These are phyloP conservation scores for Monosporascus sp. DNA, from an alignment of 2,329 filamentous ascomycete species.

Conservation along the genomic window DNA sequence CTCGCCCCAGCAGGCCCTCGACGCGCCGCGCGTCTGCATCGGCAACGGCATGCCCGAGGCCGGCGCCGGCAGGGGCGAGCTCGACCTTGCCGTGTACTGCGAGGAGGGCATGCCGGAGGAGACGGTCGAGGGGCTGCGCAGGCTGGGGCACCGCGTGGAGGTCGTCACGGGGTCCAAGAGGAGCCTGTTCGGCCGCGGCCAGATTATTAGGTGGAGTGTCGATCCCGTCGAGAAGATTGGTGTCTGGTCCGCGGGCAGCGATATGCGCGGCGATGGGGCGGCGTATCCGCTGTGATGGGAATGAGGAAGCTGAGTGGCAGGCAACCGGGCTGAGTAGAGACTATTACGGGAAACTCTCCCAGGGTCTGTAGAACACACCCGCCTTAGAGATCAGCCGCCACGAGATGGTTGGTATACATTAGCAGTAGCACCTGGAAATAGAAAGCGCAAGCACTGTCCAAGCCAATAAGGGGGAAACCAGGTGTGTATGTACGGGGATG, in stretches of 20 bases:
- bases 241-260: conserved; percentile 86
- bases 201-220: conserved; percentile 74
- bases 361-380: too few relatives aligned
- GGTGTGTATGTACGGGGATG: too few relatives aligned
- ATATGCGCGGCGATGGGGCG: conserved; percentile 77
- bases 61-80: conserved; percentile 24
- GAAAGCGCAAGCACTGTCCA: too few relatives aligned
- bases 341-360: neutral
- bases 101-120: conserved; percentile 75
- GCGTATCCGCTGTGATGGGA: conserved; percentile 47
- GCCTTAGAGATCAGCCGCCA: too few relatives aligned
- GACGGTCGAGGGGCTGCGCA: conserved; percentile 60
- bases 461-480: too few relatives aligned
- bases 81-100: conserved; percentile 63
- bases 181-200: conserved; percentile 75
- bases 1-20: conserved; percentile 81
- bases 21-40: conserved; percentile 88
- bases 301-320: neutral
- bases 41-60: conserved; percentile 64
- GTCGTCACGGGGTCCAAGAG: conserved; percentile 62
- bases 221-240: conserved; percentile 63
- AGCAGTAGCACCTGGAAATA: too few relatives aligned
- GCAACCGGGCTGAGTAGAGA: neutral
- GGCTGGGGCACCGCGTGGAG: conserved; percentile 67
- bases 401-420: too few relatives aligned